A percentile compares a stretch with the other conserved stretches of the same genome.
These are phyloP conservation scores for Jacaranda copaia DNA, from an alignment of 257 asterid genomes.

Conservation along the genomic window DNA sequence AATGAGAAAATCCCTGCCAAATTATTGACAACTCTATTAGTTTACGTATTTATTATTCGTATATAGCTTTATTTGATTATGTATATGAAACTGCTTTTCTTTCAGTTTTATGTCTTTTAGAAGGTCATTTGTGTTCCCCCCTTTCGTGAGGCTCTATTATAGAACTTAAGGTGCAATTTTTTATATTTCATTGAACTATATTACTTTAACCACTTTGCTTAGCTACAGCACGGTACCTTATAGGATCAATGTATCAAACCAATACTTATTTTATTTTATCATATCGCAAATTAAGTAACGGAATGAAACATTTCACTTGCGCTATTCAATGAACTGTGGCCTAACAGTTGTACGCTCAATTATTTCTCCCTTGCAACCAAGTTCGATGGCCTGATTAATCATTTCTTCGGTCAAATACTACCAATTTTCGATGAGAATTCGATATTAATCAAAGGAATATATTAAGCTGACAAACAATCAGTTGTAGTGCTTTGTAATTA, in stretches of 20 bases:
- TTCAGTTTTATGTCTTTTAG: not conserved
- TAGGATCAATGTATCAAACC: not conserved
- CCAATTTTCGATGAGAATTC: not conserved
- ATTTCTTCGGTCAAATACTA: not conserved
- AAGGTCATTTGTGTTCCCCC: not conserved
- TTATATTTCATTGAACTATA: not conserved
- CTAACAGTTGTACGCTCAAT: not conserved
- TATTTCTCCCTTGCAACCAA: not conserved
- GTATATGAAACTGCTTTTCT: not conserved
- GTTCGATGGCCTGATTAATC: not conserved
- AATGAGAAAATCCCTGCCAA: too few species aligned
- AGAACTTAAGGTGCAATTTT: not conserved
- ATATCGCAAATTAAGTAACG: not conserved
- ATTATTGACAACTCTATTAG: not conserved
- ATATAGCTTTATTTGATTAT: not conserved
- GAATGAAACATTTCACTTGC: not conserved
- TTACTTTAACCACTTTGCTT: not conserved
- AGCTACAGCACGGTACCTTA: not conserved
- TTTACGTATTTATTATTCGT: not conserved
- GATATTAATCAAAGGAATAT: not conserved
- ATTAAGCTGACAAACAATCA: not conserved
- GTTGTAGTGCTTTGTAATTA: not conserved
- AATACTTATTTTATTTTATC: not conserved
- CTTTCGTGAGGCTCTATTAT: not conserved
- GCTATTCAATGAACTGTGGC: not conserved